Evolutionary conservation across 2,329 filamentous ascomycete species (phyloP).

Genomic region (Epichloe typhina): DNA sequence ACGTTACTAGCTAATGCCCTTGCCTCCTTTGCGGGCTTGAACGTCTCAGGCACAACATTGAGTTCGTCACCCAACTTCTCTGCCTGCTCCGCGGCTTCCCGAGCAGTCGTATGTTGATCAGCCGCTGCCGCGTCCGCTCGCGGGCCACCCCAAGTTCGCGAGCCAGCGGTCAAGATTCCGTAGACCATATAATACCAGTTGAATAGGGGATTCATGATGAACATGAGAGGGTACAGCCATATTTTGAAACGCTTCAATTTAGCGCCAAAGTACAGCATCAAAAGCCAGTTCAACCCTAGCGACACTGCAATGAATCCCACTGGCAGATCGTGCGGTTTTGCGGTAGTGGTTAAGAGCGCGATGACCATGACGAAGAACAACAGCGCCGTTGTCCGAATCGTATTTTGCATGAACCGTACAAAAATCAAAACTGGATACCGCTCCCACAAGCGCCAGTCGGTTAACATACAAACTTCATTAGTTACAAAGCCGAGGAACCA

Average conservation of each 20-base stretch:
- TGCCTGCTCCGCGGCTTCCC: constrained; percentile 73
- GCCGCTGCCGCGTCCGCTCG: constrained; percentile 78
- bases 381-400: constrained; percentile 83
- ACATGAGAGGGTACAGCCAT: constrained; percentile 92
- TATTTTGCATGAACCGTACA: constrained; percentile 90
- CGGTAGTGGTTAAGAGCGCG: constrained; percentile 72
- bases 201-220: constrained; percentile 87
- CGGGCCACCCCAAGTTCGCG: constrained; percentile 91
- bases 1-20: constrained; percentile 19
- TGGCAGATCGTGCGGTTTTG: constrained; percentile 64
- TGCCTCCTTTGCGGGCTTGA: constrained; percentile 48
- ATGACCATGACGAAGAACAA: constrained; percentile 91
- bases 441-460: constrained; percentile 82
- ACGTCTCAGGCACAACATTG: constrained; percentile 79
- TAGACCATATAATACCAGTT: constrained; percentile 99
- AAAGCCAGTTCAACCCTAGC: constrained; percentile 79
- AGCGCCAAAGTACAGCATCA: constrained; percentile 92
- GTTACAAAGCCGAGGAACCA: constrained; percentile 98
- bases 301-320: constrained; percentile 91
- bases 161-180: constrained; percentile 86
- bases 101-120: constrained; percentile 60
- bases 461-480: constrained; percentile 97
- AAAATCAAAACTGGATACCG: constrained; percentile 77
- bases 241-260: constrained; percentile 85
- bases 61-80: constrained; percentile 72